Evolutionary conservation across 1,139 yeast species (phyloP), one percentile per base, ranked within the genome.

Genomic region (Hyphopichia buzzinii): DNA sequence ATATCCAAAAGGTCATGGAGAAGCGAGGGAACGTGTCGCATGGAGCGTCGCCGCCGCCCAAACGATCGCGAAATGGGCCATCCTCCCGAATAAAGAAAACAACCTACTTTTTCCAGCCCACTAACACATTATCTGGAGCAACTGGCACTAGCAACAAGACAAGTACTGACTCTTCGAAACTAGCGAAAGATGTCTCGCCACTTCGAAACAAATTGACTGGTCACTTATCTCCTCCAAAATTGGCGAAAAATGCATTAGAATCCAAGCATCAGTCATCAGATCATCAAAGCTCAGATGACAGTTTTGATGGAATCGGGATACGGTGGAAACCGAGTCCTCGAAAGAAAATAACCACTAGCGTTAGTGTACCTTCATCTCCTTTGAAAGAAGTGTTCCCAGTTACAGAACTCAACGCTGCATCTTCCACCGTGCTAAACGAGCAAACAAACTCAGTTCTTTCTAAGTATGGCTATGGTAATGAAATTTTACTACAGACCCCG

Each of bases 281-380:
- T 17, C 48, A 46, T 30, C 74, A 67, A 38, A 65, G 70, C 42
- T 68, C 75, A 0, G 76, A 70, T 41, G 76, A 71, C 41, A 67
- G 74, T 40, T 68, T 67, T 42, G 77, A 70, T 36, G 76, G 73
- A 1, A 58, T 71, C 17, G 53, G 23, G 8, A 19, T 19, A 6
- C 23, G 68, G 31, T 71, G 77, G 77, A 57, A 51, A 34, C 57
- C 57, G 4, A 65, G 68, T 38, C 69, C 73, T 30, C 33, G 44
- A 48, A 17, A 40, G 39, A 22, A 33, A 37, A 10, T 33, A 36
- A 26, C 19, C 36, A 10, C 10, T 19, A 10, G 23, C 6, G 23
- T 19, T 10, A 19, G 27, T 12, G 29, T 41, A 21, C 45, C 50
- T 1, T 67, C 73, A 2, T 69, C 75, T 2, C 77, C 77, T 1